phyloP scores from a whole-genome alignment of 2,329 filamentous ascomycete genomes.

The Clonostachys byssicola region DNA sequence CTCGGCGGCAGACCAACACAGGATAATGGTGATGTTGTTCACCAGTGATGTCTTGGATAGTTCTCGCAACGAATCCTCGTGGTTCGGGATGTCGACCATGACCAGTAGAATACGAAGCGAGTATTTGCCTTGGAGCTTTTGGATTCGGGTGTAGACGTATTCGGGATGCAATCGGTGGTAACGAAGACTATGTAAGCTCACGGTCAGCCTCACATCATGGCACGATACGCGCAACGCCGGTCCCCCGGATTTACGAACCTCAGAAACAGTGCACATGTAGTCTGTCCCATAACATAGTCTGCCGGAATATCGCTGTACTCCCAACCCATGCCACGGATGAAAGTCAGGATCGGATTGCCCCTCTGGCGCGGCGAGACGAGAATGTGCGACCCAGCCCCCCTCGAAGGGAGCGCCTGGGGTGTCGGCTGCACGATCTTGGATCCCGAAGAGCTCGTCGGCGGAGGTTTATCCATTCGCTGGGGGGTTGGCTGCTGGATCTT shows the following conservation, averaged over 20 bases:
- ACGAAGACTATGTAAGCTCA: constrained; percentile 62
- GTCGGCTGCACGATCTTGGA: constrained; percentile 76
- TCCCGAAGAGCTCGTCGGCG: constrained; percentile 16
- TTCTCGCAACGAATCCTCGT: constrained; percentile 85
- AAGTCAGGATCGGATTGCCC: constrained; percentile 86
- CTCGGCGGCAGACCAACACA: constrained; percentile 93
- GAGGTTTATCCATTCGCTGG: constrained; percentile 49
- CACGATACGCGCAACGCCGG: background rate
- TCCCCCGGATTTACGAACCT: constrained; percentile 32
- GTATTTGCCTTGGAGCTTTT: constrained; percentile 79
- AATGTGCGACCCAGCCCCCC: constrained; percentile 67
- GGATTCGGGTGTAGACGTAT: constrained; percentile 94
- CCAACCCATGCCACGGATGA: constrained; percentile 81
- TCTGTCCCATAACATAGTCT: constrained; percentile 84
- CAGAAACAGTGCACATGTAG: constrained; percentile 88
- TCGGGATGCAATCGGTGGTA: constrained; percentile 97
- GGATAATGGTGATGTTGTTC: constrained; percentile 86
- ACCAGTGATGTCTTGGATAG: constrained; percentile 88
- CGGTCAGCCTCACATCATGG: constrained; percentile 1
- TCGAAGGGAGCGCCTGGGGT: constrained; percentile 74
- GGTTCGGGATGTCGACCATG: constrained; percentile 93
- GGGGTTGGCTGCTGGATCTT: constrained; percentile 41
- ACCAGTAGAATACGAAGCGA: constrained; percentile 79
- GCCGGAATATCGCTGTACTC: constrained; percentile 96
- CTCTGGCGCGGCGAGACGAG: constrained; percentile 90